phyloP scores from a whole-genome alignment of 192 early-diverging fungal species.

The Coemansia umbellata region DNA sequence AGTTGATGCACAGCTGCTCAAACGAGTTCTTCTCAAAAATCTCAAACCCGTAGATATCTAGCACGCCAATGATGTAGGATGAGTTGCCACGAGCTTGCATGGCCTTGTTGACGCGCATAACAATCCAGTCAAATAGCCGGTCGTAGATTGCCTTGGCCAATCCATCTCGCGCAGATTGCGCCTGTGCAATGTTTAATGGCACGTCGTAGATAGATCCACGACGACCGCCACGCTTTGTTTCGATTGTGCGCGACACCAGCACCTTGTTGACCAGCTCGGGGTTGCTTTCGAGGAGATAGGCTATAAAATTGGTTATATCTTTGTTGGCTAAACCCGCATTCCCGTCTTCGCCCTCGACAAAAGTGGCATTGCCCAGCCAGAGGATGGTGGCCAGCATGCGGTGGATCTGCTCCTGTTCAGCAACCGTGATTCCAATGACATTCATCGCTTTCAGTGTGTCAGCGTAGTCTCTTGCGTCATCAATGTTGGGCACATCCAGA shows the following conservation, averaged over 20 bases:
- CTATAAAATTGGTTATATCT: conserved; percentile 67
- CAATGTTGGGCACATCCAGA: conserved; percentile 86
- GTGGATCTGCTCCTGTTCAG: conserved; percentile 84
- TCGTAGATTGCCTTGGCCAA: conserved; percentile 92
- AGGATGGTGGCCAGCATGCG: conserved; percentile 90
- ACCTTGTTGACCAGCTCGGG: conserved; percentile 59
- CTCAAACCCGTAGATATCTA: conserved; percentile 99
- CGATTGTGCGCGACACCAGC: conserved; percentile 65
- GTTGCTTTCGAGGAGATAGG: conserved; percentile 66
- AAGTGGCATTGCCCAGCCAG: conserved; percentile 94
- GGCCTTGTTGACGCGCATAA: conserved; percentile 86
- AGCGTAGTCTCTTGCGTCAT: conserved; percentile 81
- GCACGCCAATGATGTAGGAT: conserved; percentile 79
- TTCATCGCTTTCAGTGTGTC: conserved; percentile 92
- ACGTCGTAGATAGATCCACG: conserved; percentile 78
- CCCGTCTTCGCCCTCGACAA: conserved; percentile 78
- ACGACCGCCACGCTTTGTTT: conserved; percentile 71
- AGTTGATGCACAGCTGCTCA: conserved; percentile 99
- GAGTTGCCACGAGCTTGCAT: conserved; percentile 62
- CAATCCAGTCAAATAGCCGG: conserved; percentile 98
- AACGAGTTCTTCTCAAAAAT: conserved; percentile 94
- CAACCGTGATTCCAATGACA: conserved; percentile 77
- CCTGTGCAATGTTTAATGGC: conserved; percentile 88
- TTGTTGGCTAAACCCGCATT: conserved; percentile 58
- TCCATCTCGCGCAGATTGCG: conserved; percentile 84